These are phyloP conservation scores for Ganoderma sinense DNA, from an alignment of 1,284 basidiomycete species.

Conservation along the genomic window DNA sequence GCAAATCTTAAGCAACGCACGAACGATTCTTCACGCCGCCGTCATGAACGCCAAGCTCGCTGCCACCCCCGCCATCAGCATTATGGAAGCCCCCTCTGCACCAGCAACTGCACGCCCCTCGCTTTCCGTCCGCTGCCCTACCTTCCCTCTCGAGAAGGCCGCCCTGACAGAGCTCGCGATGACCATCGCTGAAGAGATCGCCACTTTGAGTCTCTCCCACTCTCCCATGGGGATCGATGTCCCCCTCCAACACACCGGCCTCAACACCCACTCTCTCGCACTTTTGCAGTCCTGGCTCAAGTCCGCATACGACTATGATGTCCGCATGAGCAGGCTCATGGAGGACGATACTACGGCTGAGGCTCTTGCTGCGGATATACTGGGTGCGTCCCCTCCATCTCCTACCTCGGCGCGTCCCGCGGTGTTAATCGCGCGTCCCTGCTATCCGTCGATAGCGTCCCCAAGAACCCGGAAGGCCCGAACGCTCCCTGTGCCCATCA, in stretches of 20 bases:
- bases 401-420: neutral
- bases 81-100: constrained; percentile 22
- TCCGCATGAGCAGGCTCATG: constrained; percentile 30
- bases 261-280: constrained; percentile 29
- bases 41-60: constrained; percentile 33
- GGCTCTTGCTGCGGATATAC: constrained; percentile 31
- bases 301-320: constrained; percentile 33
- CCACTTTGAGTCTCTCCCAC: constrained; percentile 28
- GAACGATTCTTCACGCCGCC: constrained; percentile 29
- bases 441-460: constrained; percentile 13
- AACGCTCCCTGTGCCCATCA: constrained; percentile 17
- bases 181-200: constrained; percentile 36
- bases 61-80: constrained; percentile 13
- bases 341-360: constrained; percentile 31
- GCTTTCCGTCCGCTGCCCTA: constrained; percentile 26
- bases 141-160: constrained; percentile 24
- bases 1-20: constrained; percentile 31
- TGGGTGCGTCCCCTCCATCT: constrained; percentile 18
- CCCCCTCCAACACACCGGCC: constrained; percentile 31
- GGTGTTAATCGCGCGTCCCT: neutral
- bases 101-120: constrained; percentile 27
- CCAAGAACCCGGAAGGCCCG: constrained; percentile 24
- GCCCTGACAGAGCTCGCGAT: constrained; percentile 35
- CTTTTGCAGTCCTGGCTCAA: constrained; percentile 31
- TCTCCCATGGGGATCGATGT: constrained; percentile 33